Percentiles rank a stretch among this genome's conserved stretches.
Evolutionary conservation across 2,329 filamentous ascomycete genomes (phyloP).

Genomic region (Phaeoacremonium minimum): DNA sequence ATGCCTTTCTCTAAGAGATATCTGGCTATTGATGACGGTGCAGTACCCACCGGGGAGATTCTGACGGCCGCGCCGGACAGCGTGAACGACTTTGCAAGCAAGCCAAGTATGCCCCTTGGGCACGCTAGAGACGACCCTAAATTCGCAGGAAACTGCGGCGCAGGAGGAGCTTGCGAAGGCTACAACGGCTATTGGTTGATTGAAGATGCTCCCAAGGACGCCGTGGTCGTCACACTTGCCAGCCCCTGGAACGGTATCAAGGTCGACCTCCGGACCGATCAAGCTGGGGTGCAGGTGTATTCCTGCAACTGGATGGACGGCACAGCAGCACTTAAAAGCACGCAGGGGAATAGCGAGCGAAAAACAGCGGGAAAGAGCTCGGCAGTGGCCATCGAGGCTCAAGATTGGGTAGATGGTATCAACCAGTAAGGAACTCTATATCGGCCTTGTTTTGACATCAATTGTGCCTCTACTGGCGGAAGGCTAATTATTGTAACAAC

Average conservation of each 20-base stretch:
- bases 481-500: constrained; percentile 11
- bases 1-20: constrained; percentile 58
- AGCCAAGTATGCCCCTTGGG: constrained; percentile 55
- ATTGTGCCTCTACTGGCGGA: constrained; percentile 2
- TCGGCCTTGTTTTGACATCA: not conserved
- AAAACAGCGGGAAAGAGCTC: constrained; percentile 54
- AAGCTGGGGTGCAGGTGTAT: constrained; percentile 68
- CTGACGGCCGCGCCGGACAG: constrained; percentile 47
- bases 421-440: constrained; percentile 49
- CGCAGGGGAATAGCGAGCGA: constrained; percentile 46
- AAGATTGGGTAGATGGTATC: constrained; percentile 75
- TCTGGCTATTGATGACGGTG: constrained; percentile 49
- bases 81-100: constrained; percentile 64
- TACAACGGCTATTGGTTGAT: constrained; percentile 61
- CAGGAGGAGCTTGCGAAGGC: constrained; percentile 62
- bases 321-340: constrained; percentile 49
- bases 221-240: constrained; percentile 49
- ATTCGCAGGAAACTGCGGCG: constrained; percentile 58
- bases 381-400: constrained; percentile 71
- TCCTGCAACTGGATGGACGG: constrained; percentile 56
- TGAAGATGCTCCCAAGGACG: constrained; percentile 31
- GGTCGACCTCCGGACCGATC: constrained; percentile 66
- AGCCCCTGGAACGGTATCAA: constrained; percentile 64
- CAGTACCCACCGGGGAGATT: constrained; percentile 60
- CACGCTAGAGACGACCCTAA: constrained; percentile 50